Percentiles rank a stretch among this genome's conserved stretches.
These are phyloP conservation scores for Starmerella bombi DNA, from an alignment of 805 yeast species.

Conservation along the genomic window DNA sequence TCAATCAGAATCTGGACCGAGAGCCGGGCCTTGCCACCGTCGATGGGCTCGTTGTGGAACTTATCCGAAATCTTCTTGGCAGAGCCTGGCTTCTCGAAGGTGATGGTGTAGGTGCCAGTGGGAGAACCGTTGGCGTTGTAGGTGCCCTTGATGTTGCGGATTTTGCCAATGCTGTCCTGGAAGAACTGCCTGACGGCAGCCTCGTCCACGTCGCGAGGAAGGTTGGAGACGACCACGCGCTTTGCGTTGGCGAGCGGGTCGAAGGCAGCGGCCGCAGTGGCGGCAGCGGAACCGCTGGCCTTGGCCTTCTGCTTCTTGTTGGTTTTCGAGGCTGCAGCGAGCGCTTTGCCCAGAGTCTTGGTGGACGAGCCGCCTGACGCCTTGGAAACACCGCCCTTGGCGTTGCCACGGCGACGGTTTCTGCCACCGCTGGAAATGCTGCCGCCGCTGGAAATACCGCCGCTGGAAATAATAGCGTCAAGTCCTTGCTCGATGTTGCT, in stretches of 20 bases:
- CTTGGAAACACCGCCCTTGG: constrained; percentile 25
- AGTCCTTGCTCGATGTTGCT: constrained; percentile 74
- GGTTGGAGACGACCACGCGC: constrained; percentile 72
- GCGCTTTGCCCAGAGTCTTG: constrained; percentile 8
- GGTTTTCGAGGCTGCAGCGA: constrained; percentile 7
- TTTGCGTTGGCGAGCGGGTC: constrained; percentile 34
- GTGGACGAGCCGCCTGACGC: constrained; percentile 11
- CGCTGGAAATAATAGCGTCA: constrained; percentile 79
- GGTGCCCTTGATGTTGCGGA: constrained; percentile 52
- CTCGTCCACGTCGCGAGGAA: constrained; percentile 29
- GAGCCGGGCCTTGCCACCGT: constrained; percentile 66
- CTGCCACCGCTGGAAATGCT: constrained; percentile 49
- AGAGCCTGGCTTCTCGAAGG: constrained; percentile 52
- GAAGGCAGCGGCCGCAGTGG: constrained; percentile 30
- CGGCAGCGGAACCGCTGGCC: constrained; percentile 25
- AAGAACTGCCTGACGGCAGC: constrained; percentile 54
- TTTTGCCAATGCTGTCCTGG: constrained; percentile 75
- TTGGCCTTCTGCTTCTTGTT: constrained; percentile 12
- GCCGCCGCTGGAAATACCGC: constrained; percentile 11
- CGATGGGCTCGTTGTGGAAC: constrained; percentile 88
- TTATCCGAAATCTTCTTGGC: constrained; percentile 71
- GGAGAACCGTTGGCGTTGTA: constrained; percentile 84
- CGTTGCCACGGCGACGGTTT: constrained; percentile 9
- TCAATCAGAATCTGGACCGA: constrained; percentile 73
- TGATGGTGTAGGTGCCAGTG: constrained; percentile 80